These are phyloP conservation scores for Penicillium sp. DNA, from an alignment of 2,329 filamentous ascomycete species.

Conservation along the genomic window DNA sequence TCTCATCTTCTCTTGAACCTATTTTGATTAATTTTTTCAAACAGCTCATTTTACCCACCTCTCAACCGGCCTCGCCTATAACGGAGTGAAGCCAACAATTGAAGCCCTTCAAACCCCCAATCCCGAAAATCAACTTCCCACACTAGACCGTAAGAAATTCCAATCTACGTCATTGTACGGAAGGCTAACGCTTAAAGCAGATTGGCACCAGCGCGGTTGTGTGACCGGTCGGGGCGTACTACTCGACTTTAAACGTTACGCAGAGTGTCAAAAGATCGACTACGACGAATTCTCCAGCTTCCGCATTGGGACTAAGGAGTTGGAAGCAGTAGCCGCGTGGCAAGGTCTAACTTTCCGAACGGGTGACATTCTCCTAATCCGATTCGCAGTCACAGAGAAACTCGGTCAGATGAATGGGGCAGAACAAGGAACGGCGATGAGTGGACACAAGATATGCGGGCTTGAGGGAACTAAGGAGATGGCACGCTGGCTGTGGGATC, in stretches of 20 bases:
- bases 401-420: constrained; percentile 11
- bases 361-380: constrained; percentile 21
- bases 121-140: constrained; percentile 13
- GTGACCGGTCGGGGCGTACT: constrained; percentile 46
- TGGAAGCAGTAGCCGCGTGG: constrained; percentile 15
- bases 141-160: constrained; percentile 15
- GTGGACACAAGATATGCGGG: constrained; percentile 23
- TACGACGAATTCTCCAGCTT: constrained; percentile 47
- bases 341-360: constrained; percentile 14
- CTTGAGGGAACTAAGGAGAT: constrained; percentile 41
- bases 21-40: background rate
- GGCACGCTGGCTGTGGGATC: constrained; percentile 50
- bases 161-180: background rate
- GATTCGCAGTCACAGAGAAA: constrained; percentile 18
- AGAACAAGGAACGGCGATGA: constrained; percentile 12
- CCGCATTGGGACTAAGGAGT: constrained; percentile 12
- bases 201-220: constrained; percentile 36
- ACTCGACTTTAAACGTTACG: constrained; percentile 50
- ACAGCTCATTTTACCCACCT: constrained; percentile 19
- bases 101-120: constrained; percentile 16
- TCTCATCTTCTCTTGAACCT: no score
- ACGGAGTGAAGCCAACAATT: constrained; percentile 23
- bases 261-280: constrained; percentile 46
- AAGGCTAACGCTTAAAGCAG: constrained; percentile 17
- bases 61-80: constrained; percentile 25